phyloP scores from a whole-genome alignment of 768 basidiomycete genomes.

The Boletales sp. region DNA sequence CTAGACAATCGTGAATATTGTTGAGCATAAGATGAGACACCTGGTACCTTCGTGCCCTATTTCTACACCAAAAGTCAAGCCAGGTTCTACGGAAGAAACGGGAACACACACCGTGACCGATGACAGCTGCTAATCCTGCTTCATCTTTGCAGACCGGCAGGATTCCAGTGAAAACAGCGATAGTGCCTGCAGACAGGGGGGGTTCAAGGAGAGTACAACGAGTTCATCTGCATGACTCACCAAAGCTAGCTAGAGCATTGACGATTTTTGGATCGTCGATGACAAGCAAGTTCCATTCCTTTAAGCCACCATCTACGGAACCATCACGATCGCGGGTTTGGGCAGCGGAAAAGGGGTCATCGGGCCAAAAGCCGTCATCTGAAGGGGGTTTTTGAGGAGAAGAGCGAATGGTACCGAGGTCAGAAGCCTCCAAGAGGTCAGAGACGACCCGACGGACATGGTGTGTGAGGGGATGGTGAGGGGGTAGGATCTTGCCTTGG shows the following conservation, averaged over 20 bases:
- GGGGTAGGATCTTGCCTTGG: conserved; percentile 53
- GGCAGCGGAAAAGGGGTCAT: conserved; percentile 16
- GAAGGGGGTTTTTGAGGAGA: conserved; percentile 3
- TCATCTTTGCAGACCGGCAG: conserved; percentile 74
- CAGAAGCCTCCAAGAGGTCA: conserved; percentile 64
- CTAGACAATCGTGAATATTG: conserved; percentile 29
- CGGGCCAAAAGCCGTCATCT: conserved; percentile 21
- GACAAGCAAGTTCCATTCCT: conserved; percentile 70
- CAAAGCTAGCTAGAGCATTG: conserved; percentile 77
- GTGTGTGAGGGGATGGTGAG: conserved; percentile 58
- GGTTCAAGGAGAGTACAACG: neutral
- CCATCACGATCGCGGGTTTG: neutral
- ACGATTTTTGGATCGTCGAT: conserved; percentile 66
- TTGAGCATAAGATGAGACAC: neutral
- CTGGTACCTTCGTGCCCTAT: conserved; percentile 70
- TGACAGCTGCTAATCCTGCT: conserved; percentile 76
- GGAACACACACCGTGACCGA: conserved; percentile 65
- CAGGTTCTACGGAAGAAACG: neutral
- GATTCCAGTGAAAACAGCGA: conserved; percentile 89
- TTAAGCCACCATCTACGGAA: conserved; percentile 17
- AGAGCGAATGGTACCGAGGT: conserved; percentile 57
- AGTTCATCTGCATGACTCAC: conserved; percentile 29
- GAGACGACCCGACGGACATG: conserved; percentile 70
- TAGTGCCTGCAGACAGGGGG: conserved; percentile 44
- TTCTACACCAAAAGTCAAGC: conserved; percentile 41